Base-by-base conservation (phyloP, 345 rosid species). In the Eucalyptus pumila region DNA sequence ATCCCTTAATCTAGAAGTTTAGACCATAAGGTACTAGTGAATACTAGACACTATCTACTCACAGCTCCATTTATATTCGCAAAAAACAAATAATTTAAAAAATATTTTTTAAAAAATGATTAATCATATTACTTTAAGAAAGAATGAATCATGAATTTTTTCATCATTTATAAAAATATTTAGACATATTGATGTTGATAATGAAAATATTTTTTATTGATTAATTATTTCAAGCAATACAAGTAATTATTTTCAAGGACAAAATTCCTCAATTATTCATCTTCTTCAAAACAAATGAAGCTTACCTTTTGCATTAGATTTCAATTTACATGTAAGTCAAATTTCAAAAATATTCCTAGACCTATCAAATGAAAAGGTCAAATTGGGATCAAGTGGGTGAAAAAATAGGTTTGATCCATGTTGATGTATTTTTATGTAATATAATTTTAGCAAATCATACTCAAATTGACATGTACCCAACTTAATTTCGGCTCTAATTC, bases 351-450 rank as follows among this genome's bases (percentile, higher is more conserved):
- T 19, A 10, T 10, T 5, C 24, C 8, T 11, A 76, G 26, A 21
- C 6, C 2, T 76, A 6, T 6, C 15, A 5, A 76, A 76, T 7
- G 14, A 13, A 11, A 10, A 40, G 27, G 2, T 21, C 2, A 0
- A 4, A 19, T 37, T 6, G 11, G 8, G 45, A 69, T 34, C 9
- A 6, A 37, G 14, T 6, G 27, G 45, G 14, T 72, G 11, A 37
- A 72, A 67, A 19, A 76, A 76, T 5, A 60, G 4, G 8, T 40
- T 37, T 21, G 44, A 34, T 17, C 44, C 26, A 72, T 72, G 24
- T 72, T 72, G 26, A 34, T 42, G 23, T 34, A 34, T 69, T 34
- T 34, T 17, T 72, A 72, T 19, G 26, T 34, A 72, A 10, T 9
- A 76, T 37, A 40, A 76, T 21, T 76, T 76, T 9, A 4, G 5